A percentile compares a stretch with the other conserved stretches of the same genome.
phyloP scores from a whole-genome alignment of 176 grass and related monocot genomes.

The Triticum urartu region DNA sequence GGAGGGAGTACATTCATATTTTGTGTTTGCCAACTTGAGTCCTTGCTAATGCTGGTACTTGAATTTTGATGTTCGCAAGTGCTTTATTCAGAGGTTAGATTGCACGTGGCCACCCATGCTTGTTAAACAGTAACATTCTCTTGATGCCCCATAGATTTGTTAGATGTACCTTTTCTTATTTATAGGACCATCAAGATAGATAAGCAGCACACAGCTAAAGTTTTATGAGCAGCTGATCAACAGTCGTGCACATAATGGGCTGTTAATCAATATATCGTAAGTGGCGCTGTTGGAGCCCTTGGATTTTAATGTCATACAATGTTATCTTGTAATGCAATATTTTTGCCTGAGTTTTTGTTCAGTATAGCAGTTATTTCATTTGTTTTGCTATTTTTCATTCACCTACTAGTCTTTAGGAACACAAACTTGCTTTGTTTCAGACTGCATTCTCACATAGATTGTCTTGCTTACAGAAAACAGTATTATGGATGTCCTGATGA shows the following conservation, averaged over 20 bases:
- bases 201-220: neutral
- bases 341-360: too few species aligned
- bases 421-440: constrained; percentile 26
- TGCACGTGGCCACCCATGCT: neutral
- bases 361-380: too few species aligned
- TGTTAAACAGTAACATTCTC: neutral
- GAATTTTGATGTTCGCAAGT: constrained; percentile 3
- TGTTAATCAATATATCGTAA: neutral
- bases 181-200: neutral
- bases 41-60: constrained; percentile 12
- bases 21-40: neutral
- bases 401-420: neutral
- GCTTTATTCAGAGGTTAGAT: constrained; percentile 9
- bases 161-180: constrained; percentile 1
- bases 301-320: constrained; percentile 3
- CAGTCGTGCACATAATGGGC: neutral
- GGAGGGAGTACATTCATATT: neutral
- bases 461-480: constrained; percentile 60
- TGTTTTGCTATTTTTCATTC: neutral
- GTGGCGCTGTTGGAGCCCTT: neutral
- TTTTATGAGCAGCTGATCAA: constrained; percentile 1
- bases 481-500: constrained; percentile 95
- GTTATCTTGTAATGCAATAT: neutral
- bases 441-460: constrained; percentile 34
- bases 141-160: neutral